Conservation (phyloP, 805 yeast genomes). For the Naumovozyma baii region DNA sequence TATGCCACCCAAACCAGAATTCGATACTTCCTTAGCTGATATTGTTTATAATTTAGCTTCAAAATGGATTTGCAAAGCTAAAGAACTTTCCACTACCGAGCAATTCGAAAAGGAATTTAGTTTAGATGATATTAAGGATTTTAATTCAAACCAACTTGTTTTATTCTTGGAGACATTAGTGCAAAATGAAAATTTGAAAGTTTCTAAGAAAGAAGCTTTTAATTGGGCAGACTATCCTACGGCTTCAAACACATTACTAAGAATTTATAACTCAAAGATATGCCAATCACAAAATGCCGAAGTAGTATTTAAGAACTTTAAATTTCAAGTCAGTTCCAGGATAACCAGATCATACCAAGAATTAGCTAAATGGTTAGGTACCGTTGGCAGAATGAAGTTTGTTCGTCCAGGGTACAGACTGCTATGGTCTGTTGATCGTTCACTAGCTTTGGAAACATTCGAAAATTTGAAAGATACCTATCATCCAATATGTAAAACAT, state of each 20-base stretch:
- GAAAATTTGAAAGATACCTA: slow-evolving; percentile 47
- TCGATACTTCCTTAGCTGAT: slow-evolving; percentile 71
- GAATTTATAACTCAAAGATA: slow-evolving; percentile 35
- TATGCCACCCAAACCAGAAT: slow-evolving; percentile 78
- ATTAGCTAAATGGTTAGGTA: slow-evolving; percentile 77
- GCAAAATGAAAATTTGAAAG: slow-evolving; percentile 28
- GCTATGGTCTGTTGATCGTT: slow-evolving; percentile 53
- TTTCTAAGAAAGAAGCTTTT: slow-evolving; percentile 12
- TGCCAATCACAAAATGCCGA: slow-evolving; percentile 63
- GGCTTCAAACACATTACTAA: slow-evolving; percentile 32
- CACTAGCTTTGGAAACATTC: slow-evolving; percentile 59
- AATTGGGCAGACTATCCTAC: slow-evolving; percentile 29
- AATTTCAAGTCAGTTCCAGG: slow-evolving; percentile 51
- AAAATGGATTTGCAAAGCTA: slow-evolving; percentile 46
- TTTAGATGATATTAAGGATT: slow-evolving; percentile 41
- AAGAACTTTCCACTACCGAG: slow-evolving; percentile 5
- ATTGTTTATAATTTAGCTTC: slow-evolving; percentile 57
- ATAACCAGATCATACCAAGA: slow-evolving; percentile 37
- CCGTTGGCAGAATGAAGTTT: slow-evolving; percentile 91
- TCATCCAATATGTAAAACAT: slow-evolving; percentile 75
- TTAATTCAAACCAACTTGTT: slow-evolving; percentile 68
- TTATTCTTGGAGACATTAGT: slow-evolving; percentile 67
- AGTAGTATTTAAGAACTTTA: slow-evolving; percentile 67
- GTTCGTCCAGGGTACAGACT: slow-evolving; percentile 78
- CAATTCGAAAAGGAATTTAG: slow-evolving; percentile 33